These are phyloP conservation scores for Arthrocladium fulminans DNA, from an alignment of 2,329 filamentous ascomycete species.

Conservation along the genomic window DNA sequence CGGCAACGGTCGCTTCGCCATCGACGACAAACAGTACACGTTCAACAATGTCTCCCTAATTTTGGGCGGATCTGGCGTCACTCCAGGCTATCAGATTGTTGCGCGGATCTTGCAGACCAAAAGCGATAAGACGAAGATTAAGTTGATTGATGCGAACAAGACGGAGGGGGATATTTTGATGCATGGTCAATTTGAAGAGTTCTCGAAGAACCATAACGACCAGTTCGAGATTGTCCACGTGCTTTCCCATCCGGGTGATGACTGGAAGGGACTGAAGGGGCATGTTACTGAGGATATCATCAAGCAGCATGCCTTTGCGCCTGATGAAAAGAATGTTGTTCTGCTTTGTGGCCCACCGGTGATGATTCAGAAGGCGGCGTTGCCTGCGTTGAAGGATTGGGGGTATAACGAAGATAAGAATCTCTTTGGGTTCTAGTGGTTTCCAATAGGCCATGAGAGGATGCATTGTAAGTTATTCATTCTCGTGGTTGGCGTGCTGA, in stretches of 20 bases:
- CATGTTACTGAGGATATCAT: slow-evolving; percentile 37
- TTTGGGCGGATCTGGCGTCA: slow-evolving; percentile 44
- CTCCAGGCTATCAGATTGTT: slow-evolving; percentile 44
- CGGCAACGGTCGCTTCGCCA: slow-evolving; percentile 39
- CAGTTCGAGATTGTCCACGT: slow-evolving; percentile 41
- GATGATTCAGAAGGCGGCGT: too few relatives aligned
- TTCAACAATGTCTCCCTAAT: slow-evolving; percentile 42
- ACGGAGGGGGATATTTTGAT: slow-evolving; percentile 29
- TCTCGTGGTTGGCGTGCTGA: too few relatives aligned
- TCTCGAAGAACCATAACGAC: slow-evolving; percentile 31
- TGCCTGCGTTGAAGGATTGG: too few relatives aligned
- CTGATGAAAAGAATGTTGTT: slow-evolving; percentile 33
- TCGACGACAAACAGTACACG: slow-evolving; percentile 33
- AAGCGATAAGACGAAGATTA: slow-evolving; percentile 32
- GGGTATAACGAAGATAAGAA: too few relatives aligned
- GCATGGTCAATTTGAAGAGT: slow-evolving; percentile 34
- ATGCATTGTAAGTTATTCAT: too few relatives aligned
- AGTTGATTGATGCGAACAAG: slow-evolving; percentile 42
- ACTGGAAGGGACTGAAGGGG: slow-evolving; percentile 40
- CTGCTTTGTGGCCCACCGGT: slow-evolving; percentile 46
- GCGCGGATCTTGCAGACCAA: slow-evolving; percentile 32
- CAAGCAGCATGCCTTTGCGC: slow-evolving; percentile 34
- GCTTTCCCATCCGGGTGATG: slow-evolving; percentile 32
- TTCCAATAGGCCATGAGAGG: too few relatives aligned
- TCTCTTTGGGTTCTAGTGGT: too few relatives aligned